Evolutionary conservation across 768 basidiomycete species (phyloP).

Genomic region (Russula dissimulans): DNA sequence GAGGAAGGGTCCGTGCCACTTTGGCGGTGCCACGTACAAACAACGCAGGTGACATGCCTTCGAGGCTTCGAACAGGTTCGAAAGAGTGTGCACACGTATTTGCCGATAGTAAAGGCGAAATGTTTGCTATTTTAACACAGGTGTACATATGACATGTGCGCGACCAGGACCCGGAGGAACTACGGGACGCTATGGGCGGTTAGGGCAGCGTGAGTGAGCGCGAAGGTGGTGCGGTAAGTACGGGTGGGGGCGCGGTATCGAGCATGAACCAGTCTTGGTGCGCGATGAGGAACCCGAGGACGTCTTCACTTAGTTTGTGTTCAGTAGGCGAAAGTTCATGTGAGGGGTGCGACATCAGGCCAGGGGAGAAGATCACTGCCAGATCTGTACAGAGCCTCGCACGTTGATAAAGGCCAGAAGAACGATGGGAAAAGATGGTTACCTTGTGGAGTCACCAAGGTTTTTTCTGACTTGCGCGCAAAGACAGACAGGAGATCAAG

Average conservation of each 20-base stretch:
- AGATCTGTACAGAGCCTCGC: slow-evolving; percentile 48
- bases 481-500: slow-evolving; percentile 94
- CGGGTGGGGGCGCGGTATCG: slow-evolving; percentile 67
- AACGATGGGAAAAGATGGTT: slow-evolving; percentile 26
- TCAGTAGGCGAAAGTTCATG: slow-evolving; percentile 83
- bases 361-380: slow-evolving; percentile 95
- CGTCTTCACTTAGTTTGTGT: slow-evolving; percentile 79
- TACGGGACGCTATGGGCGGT: not conserved
- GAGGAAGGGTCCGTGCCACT: too few relatives aligned
- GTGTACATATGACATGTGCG: too few relatives aligned
- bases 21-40: too few relatives aligned
- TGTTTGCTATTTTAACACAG: too few relatives aligned
- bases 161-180: too few relatives aligned
- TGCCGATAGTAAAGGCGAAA: too few relatives aligned
- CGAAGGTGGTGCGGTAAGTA: slow-evolving; percentile 16
- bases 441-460: slow-evolving; percentile 95
- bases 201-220: slow-evolving; percentile 14
- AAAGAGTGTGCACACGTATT: too few relatives aligned
- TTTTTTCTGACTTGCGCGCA: slow-evolving; percentile 81
- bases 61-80: too few relatives aligned
- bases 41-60: too few relatives aligned
- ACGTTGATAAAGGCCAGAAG: not conserved
- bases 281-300: slow-evolving; percentile 92
- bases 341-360: slow-evolving; percentile 78
- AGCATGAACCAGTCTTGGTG: slow-evolving; percentile 95